Base-by-base conservation (phyloP, 768 basidiomycete species). In the Rickenella mellea region DNA sequence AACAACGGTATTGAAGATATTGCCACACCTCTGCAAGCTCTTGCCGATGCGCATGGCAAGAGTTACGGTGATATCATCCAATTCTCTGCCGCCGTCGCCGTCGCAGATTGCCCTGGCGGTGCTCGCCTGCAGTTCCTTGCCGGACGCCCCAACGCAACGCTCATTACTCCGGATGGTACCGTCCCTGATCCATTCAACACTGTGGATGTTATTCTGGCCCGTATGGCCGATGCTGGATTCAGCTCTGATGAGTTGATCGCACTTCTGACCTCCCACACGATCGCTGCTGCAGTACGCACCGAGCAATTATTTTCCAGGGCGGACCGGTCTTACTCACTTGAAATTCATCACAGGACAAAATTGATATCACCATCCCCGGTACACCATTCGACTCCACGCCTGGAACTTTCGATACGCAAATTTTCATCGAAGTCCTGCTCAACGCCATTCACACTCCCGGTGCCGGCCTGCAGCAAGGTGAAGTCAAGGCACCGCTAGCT, bases 291-390 rank as follows among this genome's bases (percentile, higher is more conserved):
- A n/a, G n/a, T n/a, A n/a, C 26, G 58, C 51, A 22, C 14, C 17
- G 67, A 66, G n/a, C 64, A 66, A 20, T 51, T 60, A 6, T 40
- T 55, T 4, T 54, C 54, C 1, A 44, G 54, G 24, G 30, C 37
- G 21, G n/a, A n/a, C n/a, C n/a, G n/a, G n/a, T n/a, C n/a, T n/a
- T n/a, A n/a, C n/a, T n/a, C n/a, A n/a, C n/a, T n/a, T n/a, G n/a
- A n/a, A n/a, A n/a, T n/a, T n/a, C n/a, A n/a, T n/a, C n/a, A n/a
- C n/a, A n/a, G n/a, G n/a, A n/a, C n/a, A n/a, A n/a, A n/a, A n/a
- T n/a, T n/a, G n/a, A n/a, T n/a, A n/a, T n/a, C n/a, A n/a, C n/a
- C n/a, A n/a, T n/a, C n/a, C n/a, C n/a, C n/a, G n/a, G n/a, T n/a
- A n/a, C n/a, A n/a, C 28, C 42, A 4, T 42, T 48, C 24, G 45